Conservation (phyloP, 1,284 basidiomycete genomes). For the Tilletia caries region DNA sequence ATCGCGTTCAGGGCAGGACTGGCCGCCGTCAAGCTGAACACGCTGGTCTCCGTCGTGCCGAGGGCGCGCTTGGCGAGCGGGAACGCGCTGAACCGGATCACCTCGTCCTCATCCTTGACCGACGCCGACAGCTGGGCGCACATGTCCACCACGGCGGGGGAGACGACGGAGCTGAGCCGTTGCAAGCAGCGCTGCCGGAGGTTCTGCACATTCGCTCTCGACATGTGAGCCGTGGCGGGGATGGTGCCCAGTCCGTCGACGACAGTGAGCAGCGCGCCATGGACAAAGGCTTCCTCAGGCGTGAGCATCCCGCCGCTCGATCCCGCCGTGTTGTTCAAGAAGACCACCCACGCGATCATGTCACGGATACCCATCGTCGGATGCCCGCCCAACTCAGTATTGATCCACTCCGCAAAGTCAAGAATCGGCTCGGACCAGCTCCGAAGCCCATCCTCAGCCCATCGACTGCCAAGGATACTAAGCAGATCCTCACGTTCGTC, state of each 20-base stretch:
- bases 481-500: constrained; percentile 72
- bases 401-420: constrained; percentile 79
- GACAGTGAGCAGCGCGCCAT: constrained; percentile 55
- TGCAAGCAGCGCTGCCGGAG: constrained; percentile 60
- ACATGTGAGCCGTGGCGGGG: constrained; percentile 49
- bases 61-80: constrained; percentile 63
- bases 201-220: constrained; percentile 64
- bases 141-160: constrained; percentile 27
- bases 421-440: constrained; percentile 68
- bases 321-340: constrained; percentile 67
- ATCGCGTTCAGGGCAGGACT: constrained; percentile 85
- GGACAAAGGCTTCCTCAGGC: constrained; percentile 49
- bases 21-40: constrained; percentile 80
- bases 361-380: constrained; percentile 61
- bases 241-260: constrained; percentile 55
- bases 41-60: constrained; percentile 27
- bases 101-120: constrained; percentile 42
- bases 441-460: constrained; percentile 58
- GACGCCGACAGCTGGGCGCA: constrained; percentile 56
- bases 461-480: constrained; percentile 66
- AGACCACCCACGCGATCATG: constrained; percentile 86
- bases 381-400: constrained; percentile 64
- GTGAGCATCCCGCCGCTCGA: constrained; percentile 19
- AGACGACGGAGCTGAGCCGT: constrained; percentile 54
- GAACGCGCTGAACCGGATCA: constrained; percentile 73